Percentiles rank a stretch among this genome's conserved stretches.
Conservation (phyloP, 768 basidiomycete species). For the Clathrus columnatus region DNA sequence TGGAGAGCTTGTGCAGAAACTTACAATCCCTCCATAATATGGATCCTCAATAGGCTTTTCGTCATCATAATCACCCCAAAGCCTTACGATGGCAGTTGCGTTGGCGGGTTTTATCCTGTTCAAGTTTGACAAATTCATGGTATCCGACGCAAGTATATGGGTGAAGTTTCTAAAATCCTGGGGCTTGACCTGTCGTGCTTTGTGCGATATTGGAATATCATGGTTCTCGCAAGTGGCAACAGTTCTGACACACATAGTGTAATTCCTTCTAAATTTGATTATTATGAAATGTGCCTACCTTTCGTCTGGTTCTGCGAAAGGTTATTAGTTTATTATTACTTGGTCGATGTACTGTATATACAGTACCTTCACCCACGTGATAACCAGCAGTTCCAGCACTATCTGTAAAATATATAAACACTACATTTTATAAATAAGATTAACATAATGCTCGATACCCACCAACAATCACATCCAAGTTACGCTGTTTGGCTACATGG, state of each 20-base stretch:
- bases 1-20: constrained; percentile 17
- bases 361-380: constrained; percentile 54
- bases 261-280: not conserved
- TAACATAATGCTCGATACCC: constrained; percentile 12
- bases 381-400: constrained; percentile 82
- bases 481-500: constrained; percentile 57
- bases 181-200: constrained; percentile 54
- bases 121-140: constrained; percentile 60
- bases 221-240: constrained; percentile 65
- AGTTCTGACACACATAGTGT: not conserved
- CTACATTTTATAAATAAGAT: not conserved
- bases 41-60: constrained; percentile 71
- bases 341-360: not conserved
- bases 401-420: constrained; percentile 29
- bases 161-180: constrained; percentile 70
- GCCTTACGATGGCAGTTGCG: constrained; percentile 52
- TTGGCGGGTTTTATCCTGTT: constrained; percentile 35
- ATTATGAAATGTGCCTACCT: constrained; percentile 38
- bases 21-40: constrained; percentile 65
- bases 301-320: constrained; percentile 55
- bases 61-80: constrained; percentile 80
- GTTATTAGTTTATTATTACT: not conserved
- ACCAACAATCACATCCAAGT: constrained; percentile 52
- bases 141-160: constrained; percentile 82
- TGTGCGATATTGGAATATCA: constrained; percentile 58